These are phyloP conservation scores for Mycosphaerella sp. DNA, from an alignment of 2,329 filamentous ascomycete species.

Conservation along the genomic window DNA sequence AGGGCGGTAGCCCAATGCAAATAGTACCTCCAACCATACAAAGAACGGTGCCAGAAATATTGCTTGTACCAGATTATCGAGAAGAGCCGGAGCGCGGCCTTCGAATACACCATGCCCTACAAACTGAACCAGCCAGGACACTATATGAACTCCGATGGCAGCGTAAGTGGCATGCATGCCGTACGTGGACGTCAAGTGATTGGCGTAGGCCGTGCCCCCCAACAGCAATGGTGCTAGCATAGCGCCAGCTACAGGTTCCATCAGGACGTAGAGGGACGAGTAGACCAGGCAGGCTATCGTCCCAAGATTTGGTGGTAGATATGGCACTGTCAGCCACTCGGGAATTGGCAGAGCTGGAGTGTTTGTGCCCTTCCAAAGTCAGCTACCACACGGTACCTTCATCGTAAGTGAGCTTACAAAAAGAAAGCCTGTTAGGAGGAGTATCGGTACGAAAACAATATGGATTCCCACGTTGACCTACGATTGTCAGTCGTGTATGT, in stretches of 20 bases:
- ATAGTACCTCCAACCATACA: slow-evolving; percentile 92
- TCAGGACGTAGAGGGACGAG: slow-evolving; percentile 74
- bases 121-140: slow-evolving; percentile 84
- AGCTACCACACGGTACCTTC: background rate
- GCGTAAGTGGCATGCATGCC: slow-evolving; percentile 56
- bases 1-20: slow-evolving; percentile 81
- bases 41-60: slow-evolving; percentile 92
- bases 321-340: slow-evolving; percentile 47
- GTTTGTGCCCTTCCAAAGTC: slow-evolving; percentile 48
- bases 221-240: slow-evolving; percentile 71
- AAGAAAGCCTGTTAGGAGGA: slow-evolving; percentile 64
- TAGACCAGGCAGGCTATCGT: slow-evolving; percentile 58
- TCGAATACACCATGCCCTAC: slow-evolving; percentile 87
- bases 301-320: slow-evolving; percentile 55
- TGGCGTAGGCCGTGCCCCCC: slow-evolving; percentile 65
- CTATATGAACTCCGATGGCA: slow-evolving; percentile 63
- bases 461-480: slow-evolving; percentile 73
- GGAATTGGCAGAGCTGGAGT: slow-evolving; percentile 51
- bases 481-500: slow-evolving; percentile 17
- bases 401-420: slow-evolving; percentile 51
- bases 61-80: slow-evolving; percentile 89
- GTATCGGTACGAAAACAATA: slow-evolving; percentile 70
- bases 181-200: slow-evolving; percentile 64
- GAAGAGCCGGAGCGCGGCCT: slow-evolving; percentile 74
- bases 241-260: slow-evolving; percentile 87